Base-by-base conservation (phyloP, 1,284 basidiomycete species). In the Lignosus rhinocerotis region DNA sequence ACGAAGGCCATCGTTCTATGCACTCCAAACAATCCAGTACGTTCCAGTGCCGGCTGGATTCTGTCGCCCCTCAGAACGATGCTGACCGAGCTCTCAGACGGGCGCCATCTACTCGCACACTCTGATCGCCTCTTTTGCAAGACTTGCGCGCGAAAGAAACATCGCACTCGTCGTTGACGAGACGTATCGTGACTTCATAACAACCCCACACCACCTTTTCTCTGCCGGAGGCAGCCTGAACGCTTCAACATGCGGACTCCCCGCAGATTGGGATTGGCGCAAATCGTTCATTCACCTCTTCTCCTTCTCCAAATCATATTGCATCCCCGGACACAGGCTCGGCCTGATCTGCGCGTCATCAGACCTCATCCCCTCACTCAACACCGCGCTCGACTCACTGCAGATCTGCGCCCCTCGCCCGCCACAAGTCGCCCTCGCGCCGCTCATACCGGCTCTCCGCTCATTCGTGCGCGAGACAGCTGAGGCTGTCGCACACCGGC, bases 131-230 rank as follows among this genome's bases (percentile, higher is more conserved):
- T 74, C 82, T 6, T 93, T 94, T 68, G 83, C 83, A 3, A 67
- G 73, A 0, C 80, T 96, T 0, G 90, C 92, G 0, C 74, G 70
- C 31, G 73, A 81, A 53, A 73, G 80, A 33, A 75, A 80, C 3
- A 70, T 95, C 10, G 87, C 92, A 0, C 80, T 96, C n/a, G 82
- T 96, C 21, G 62, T 96, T n/a, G 92, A 94, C 71, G 91, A 94
- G 73, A 94, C 93, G 0, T 96, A 96, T 72, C 84, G 92, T 17
- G 93, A 96, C 68, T 94, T 96, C 67, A 78, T 93, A 45, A 73
- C 80, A 0, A 68, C 78, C 7, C 84, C 88, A 0, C 90, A 88
- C 70, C 64, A 68, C 41, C 78, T 87, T 21, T 90, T 87, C 69
- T 43, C 58, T 14, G 44, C 59, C 6, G 34, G 21, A 25, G 21